A percentile compares a stretch with the other conserved stretches of the same genome.
These are phyloP conservation scores for Pythium rishiriense DNA, from an alignment of 352 stramenopile genomes.

Conservation along the genomic window DNA sequence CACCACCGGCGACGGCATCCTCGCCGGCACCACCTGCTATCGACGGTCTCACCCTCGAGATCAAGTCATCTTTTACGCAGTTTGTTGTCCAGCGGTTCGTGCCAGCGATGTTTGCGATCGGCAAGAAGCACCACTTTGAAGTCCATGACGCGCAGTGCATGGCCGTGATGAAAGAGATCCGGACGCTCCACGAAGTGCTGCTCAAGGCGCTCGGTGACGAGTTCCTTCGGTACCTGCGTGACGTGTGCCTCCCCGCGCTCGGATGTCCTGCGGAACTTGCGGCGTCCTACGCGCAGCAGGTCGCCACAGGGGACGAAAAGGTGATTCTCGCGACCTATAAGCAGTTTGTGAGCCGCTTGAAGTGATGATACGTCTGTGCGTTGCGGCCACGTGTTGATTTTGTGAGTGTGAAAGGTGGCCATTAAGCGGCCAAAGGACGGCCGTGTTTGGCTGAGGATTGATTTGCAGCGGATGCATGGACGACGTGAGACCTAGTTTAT, in stretches of 20 bases:
- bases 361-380: conserved; percentile 8
- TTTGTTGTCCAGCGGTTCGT: conserved; percentile 71
- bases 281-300: conserved; percentile 55
- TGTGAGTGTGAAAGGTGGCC: not conserved
- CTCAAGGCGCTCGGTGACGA: conserved; percentile 53
- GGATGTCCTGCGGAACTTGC: conserved; percentile 62
- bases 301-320: conserved; percentile 64
- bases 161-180: conserved; percentile 74
- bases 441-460: not conserved
- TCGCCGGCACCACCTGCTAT: conserved; percentile 12
- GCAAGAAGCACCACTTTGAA: conserved; percentile 69
- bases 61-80: conserved; percentile 52
- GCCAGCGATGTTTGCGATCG: conserved; percentile 68
- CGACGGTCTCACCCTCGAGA: conserved; percentile 34
- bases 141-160: conserved; percentile 67
- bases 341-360: conserved; percentile 56
- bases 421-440: not conserved
- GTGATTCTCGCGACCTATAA: conserved; percentile 69
- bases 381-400: not conserved
- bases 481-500: not conserved
- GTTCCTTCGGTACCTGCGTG: conserved; percentile 62
- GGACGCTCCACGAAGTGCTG: conserved; percentile 65
- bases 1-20: conserved; percentile 3
- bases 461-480: too few relatives aligned
- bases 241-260: conserved; percentile 61